These are phyloP conservation scores for Candida fluviatilis DNA, from an alignment of 805 yeast genomes.

Conservation along the genomic window DNA sequence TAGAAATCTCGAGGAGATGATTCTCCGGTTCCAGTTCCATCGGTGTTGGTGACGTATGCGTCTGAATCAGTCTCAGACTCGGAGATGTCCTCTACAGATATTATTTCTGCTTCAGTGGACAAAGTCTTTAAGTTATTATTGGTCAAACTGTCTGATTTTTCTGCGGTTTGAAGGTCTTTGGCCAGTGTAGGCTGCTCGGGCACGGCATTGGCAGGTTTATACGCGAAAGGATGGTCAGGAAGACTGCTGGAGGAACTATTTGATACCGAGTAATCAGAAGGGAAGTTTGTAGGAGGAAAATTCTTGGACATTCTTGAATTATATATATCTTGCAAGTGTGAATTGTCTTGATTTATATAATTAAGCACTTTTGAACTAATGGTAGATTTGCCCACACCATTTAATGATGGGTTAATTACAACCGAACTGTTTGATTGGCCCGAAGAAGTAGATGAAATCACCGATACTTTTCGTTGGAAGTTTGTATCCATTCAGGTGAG, in stretches of 20 bases:
- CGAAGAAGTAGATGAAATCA: conserved; percentile 26
- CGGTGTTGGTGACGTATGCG: conserved; percentile 4
- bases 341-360: conserved; percentile 24
- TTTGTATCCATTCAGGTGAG: background rate
- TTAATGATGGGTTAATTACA: conserved; percentile 6
- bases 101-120: conserved; percentile 10
- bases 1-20: conserved; percentile 5
- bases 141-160: background rate
- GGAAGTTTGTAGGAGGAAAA: conserved; percentile 2
- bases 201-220: no score
- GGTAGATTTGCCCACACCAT: conserved; percentile 13
- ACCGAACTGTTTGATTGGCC: conserved; percentile 12
- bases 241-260: background rate
- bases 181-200: no score
- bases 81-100: conserved; percentile 4
- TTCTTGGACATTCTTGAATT: background rate
- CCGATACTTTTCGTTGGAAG: conserved; percentile 26
- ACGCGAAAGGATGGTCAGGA: no score
- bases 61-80: conserved; percentile 4
- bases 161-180: no score
- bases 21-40: conserved; percentile 1
- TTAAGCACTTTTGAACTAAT: conserved; percentile 31
- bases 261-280: background rate
- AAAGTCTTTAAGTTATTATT: conserved; percentile 1
- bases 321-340: conserved; percentile 5